Evolutionary conservation across 1,139 yeast species (phyloP).

Genomic region (Geotrichum klebahnii): DNA sequence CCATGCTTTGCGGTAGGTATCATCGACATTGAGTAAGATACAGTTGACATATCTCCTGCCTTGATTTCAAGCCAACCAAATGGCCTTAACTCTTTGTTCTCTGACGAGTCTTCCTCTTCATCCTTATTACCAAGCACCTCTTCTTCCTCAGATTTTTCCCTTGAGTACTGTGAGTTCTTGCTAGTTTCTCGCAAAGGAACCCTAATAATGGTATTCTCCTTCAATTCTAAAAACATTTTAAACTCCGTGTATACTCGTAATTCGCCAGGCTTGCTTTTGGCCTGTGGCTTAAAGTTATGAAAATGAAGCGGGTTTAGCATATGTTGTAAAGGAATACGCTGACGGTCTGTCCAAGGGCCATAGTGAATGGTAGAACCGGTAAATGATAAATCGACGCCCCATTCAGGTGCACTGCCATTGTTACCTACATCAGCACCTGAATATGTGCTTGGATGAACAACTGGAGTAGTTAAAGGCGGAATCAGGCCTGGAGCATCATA

Average conservation of each 20-base stretch:
- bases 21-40: constrained; percentile 50
- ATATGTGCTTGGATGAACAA: constrained; percentile 31
- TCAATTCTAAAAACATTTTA: constrained; percentile 49
- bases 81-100: constrained; percentile 46
- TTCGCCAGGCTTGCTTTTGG: constrained; percentile 47
- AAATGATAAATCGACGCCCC: constrained; percentile 59
- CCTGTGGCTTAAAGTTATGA: constrained; percentile 52
- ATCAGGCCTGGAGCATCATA: constrained; percentile 69
- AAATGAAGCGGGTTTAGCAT: constrained; percentile 67
- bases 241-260: constrained; percentile 56
- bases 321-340: constrained; percentile 60
- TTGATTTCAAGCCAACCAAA: constrained; percentile 91
- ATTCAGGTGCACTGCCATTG: constrained; percentile 55
- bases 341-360: constrained; percentile 96
- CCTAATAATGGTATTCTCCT: constrained; percentile 65
- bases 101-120: background rate
- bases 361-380: constrained; percentile 67
- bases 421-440: constrained; percentile 50
- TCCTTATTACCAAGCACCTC: background rate
- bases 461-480: constrained; percentile 34
- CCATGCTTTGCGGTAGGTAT: constrained; percentile 53
- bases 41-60: constrained; percentile 51
- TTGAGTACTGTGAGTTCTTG: constrained; percentile 50
- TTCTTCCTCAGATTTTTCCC: constrained; percentile 27
- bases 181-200: constrained; percentile 82